Base-by-base conservation (phyloP, 2,329 filamentous ascomycete genomes). In the Westerdykella ornata region DNA sequence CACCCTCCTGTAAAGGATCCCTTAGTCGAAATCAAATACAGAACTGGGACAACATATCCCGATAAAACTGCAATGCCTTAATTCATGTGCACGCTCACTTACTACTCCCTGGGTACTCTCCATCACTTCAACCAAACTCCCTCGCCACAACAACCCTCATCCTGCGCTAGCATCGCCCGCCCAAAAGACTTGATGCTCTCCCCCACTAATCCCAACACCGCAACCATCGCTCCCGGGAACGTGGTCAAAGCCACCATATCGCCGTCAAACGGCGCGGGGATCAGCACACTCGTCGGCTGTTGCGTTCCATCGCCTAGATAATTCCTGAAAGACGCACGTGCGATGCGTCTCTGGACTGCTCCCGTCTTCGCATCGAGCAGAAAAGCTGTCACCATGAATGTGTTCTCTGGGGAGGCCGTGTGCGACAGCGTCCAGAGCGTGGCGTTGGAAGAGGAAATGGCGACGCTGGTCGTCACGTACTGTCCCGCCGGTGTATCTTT, bases 351-450 rank as follows among this genome's bases (percentile, higher is more conserved):
- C n/a, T 47, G 30, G n/a, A 57, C 49, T 2, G 42, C 51, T 19
- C 54, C 54, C 2, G 54, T 56, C 4, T 39, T 44, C 2, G 44
- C 14, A 22, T 57, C 42, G n/a, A 57, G 45, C 3, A 22, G 42
- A 32, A 54, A 56, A 12, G 44, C 53, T 0, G 47, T 26, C 22
- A 26, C 43, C 11, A 56, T 43, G 13, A 54, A 39, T 1, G 45
- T 47, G 40, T 51, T 46, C 1, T 33, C 35, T 6, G 37, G 14
- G 1, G 54, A 53, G 13, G 49, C 22, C 12, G 22, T 26, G 12
- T 26, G 51, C 5, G 54, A 54, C 4, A 57, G 43, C 1, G 54
- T 51, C 51, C 52, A 57, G 13, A 57, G 49, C 9, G 37, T 50
- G 1, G 20, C 33, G 18, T 47, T 50, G 3, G 54, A 54, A 8